Base-by-base conservation (phyloP, 202 grass and related monocot genomes). In the Setaria viridis region DNA sequence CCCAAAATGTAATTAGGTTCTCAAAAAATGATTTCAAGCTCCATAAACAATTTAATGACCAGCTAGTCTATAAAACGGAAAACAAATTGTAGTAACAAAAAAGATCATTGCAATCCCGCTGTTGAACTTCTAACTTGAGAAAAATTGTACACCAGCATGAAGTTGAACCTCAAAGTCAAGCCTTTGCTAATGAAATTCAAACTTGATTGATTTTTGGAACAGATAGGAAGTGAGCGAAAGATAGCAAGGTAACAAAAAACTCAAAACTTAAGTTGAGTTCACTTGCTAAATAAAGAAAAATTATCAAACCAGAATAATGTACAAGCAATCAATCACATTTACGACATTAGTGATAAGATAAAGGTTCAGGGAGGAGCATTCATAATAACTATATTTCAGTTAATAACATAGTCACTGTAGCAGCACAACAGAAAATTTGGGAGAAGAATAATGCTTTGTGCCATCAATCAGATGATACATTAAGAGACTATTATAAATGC, bases 401-500 rank as follows among this genome's bases (percentile, higher is more conserved):
- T 85, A 39, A 46, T 70, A 5, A 64, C 9, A 19, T 45, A 1
- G 81, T 55, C 17, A 2, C 37, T 8, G n/a, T 17, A 65, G 42
- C 30, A 58, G 9, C 29, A 60, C n/a, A 10, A 37, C 21, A 5
- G 5, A 70, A 25, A 25, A 62, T 70, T 47, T 73, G 9, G n/a
- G 10, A 43, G 33, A 48, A 56, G 20, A 64, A 3, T 9, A 16
- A 81, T 63, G 55, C 20, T 91, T 45, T 19, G 58, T 41, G 71
- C 5, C 45, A 62, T 70, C 13, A 50, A 70, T 47, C 43, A 30
- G 58, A 66, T 63, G 10, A 19, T 4, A 25, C 42, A 83, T 17
- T 19, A 50, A 74, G 11, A 84, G 5, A 82, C 57, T 25, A 25
- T 45, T 80, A 62, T 50, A 16, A 79, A n/a, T 39, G 20, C 15